phyloP scores from a whole-genome alignment of 2,329 filamentous ascomycete species.

The Epichloe hybrida region DNA sequence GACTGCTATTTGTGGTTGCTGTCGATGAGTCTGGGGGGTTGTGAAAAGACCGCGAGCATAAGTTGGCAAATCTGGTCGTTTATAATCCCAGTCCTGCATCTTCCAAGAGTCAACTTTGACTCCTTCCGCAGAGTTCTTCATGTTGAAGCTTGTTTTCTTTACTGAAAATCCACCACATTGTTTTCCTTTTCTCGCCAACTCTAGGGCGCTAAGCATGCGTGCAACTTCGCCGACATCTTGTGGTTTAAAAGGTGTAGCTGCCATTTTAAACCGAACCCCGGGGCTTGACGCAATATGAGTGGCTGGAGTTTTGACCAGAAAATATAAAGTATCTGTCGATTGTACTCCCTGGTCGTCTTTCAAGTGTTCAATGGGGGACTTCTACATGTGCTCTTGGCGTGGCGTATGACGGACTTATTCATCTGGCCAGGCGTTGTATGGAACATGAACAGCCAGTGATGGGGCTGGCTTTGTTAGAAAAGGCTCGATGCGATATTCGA shows the following conservation, averaged over 20 bases:
- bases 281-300: background rate
- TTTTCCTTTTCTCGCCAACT: conserved; percentile 40
- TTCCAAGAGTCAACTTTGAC: conserved; percentile 80
- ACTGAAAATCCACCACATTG: conserved; percentile 51
- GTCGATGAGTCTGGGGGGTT: conserved; percentile 46
- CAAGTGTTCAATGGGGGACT: too few relatives aligned
- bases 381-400: too few relatives aligned
- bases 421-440: too few relatives aligned
- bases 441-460: too few relatives aligned
- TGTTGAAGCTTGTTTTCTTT: conserved; percentile 66
- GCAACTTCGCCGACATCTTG: conserved; percentile 60
- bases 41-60: conserved; percentile 93
- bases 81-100: conserved; percentile 93
- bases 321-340: too few relatives aligned
- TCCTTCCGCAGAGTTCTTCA: conserved; percentile 47
- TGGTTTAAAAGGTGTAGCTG: conserved; percentile 40
- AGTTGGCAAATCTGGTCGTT: conserved; percentile 69
- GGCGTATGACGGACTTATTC: too few relatives aligned
- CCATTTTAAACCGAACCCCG: conserved; percentile 11
- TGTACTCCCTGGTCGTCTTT: too few relatives aligned
- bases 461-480: too few relatives aligned
- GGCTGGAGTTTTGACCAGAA: background rate
- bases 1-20: conserved; percentile 63
- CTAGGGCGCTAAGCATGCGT: conserved; percentile 50
- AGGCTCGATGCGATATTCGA: too few relatives aligned